A percentile compares a stretch with the other conserved stretches of the same genome.
Conservation (phyloP, 495 filamentous ascomycete genomes). For the Podospora pseudoanserina region DNA sequence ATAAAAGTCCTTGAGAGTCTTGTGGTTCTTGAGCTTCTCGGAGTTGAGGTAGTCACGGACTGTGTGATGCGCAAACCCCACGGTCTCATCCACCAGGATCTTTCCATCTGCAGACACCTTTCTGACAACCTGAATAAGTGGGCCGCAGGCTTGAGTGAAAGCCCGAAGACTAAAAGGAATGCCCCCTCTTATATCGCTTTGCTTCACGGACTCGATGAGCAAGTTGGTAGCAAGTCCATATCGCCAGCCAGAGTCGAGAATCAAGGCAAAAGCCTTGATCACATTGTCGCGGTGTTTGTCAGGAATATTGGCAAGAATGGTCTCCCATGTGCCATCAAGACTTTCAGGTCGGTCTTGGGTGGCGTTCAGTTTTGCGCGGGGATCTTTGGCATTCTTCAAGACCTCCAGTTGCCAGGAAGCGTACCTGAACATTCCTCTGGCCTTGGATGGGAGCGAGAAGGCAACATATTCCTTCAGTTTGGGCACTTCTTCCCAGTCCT, state of each 20-base stretch:
- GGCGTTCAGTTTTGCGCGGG: slow-evolving; percentile 28
- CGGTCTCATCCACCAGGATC: background rate
- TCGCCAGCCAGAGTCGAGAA: background rate
- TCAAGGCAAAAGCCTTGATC: background rate
- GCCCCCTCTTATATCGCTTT: background rate
- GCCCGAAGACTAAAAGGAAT: slow-evolving; percentile 5
- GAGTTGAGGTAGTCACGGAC: slow-evolving; percentile 20
- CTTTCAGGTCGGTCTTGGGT: slow-evolving; percentile 29
- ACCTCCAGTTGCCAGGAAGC: slow-evolving; percentile 44
- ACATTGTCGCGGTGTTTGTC: slow-evolving; percentile 27
- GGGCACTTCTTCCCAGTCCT: slow-evolving; percentile 18
- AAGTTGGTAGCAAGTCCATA: background rate
- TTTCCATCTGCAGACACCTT: background rate
- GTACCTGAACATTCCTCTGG: slow-evolving; percentile 47
- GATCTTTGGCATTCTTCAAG: slow-evolving; percentile 24
- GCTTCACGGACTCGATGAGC: background rate
- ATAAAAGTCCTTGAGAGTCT: background rate
- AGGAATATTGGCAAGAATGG: slow-evolving; percentile 32
- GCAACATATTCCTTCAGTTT: slow-evolving; percentile 29
- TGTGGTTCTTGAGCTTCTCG: background rate
- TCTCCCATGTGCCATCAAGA: slow-evolving; percentile 41
- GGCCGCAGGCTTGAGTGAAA: slow-evolving; percentile 2
- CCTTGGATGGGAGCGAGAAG: slow-evolving; percentile 23
- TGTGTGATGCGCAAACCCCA: slow-evolving; percentile 19
- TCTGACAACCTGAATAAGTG: slow-evolving; percentile 9